These are phyloP conservation scores for Calocybe gangraenosa DNA, from an alignment of 768 basidiomycete species.

Conservation along the genomic window DNA sequence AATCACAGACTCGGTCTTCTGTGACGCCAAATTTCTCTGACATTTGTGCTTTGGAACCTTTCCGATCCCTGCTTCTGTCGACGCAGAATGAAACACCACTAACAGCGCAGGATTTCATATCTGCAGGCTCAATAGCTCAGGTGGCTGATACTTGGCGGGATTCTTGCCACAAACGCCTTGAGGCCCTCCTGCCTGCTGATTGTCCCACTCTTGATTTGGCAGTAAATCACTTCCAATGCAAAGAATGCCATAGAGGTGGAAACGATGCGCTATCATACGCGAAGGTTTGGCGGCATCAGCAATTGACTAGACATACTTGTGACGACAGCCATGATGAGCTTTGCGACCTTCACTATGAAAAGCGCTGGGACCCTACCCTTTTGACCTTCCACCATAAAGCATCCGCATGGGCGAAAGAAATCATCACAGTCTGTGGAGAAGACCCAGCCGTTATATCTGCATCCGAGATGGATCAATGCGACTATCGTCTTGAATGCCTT, in stretches of 20 bases:
- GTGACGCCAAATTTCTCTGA: conserved; percentile 13
- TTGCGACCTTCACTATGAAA: background rate
- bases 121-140: too few relatives aligned
- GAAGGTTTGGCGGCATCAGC: conserved; percentile 25
- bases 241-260: conserved; percentile 25
- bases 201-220: conserved; percentile 21
- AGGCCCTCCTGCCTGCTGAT: conserved; percentile 1
- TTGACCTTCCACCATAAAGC: conserved; percentile 26
- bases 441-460: conserved; percentile 20
- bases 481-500: conserved; percentile 26
- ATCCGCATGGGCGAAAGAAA: conserved; percentile 16
- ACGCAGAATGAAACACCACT: conserved; percentile 3
- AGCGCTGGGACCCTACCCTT: conserved; percentile 8
- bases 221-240: conserved; percentile 28
- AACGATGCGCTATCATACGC: too few relatives aligned
- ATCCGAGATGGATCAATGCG: conserved; percentile 21
- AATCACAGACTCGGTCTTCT: background rate
- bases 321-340: conserved; percentile 13
- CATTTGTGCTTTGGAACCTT: conserved; percentile 18
- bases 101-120: conserved; percentile 8
- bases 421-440: conserved; percentile 22
- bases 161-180: conserved; percentile 14
- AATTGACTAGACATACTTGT: conserved; percentile 10
- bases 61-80: conserved; percentile 18
- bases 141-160: conserved; percentile 8